These are phyloP conservation scores for Candida easanensis DNA, from an alignment of 805 yeast species.

Conservation along the genomic window DNA sequence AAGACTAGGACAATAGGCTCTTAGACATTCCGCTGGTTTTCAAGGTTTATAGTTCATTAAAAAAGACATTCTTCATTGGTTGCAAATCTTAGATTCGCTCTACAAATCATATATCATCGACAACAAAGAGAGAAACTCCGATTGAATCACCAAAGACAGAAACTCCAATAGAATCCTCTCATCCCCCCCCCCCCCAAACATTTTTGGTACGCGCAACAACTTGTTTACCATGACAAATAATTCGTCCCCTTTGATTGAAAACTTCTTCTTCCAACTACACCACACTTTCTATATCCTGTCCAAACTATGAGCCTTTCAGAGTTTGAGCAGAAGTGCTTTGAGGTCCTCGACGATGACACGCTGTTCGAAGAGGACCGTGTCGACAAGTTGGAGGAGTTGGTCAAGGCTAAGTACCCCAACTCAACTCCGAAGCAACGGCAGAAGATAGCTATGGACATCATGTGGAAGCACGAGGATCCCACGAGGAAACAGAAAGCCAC, in stretches of 20 bases:
- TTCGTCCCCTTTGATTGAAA: neutral
- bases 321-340: conserved; percentile 30
- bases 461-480: conserved; percentile 40
- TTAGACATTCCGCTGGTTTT: too few relatives aligned
- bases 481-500: conserved; percentile 17
- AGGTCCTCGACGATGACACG: conserved; percentile 29
- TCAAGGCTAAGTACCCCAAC: conserved; percentile 20
- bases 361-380: conserved; percentile 38
- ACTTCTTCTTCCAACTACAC: neutral
- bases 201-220: too few relatives aligned
- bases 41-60: too few relatives aligned
- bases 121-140: too few relatives aligned
- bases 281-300: neutral
- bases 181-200: too few relatives aligned
- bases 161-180: too few relatives aligned
- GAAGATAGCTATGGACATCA: conserved; percentile 36
- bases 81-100: too few relatives aligned
- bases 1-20: too few relatives aligned
- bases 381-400: conserved; percentile 36
- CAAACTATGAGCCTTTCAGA: conserved; percentile 7
- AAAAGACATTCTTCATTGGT: too few relatives aligned
- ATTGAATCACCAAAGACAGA: too few relatives aligned
- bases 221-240: neutral
- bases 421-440: conserved; percentile 29
- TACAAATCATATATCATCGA: too few relatives aligned